Base-by-base conservation (phyloP, 345 rosid genomes). In the Viola odorata region DNA sequence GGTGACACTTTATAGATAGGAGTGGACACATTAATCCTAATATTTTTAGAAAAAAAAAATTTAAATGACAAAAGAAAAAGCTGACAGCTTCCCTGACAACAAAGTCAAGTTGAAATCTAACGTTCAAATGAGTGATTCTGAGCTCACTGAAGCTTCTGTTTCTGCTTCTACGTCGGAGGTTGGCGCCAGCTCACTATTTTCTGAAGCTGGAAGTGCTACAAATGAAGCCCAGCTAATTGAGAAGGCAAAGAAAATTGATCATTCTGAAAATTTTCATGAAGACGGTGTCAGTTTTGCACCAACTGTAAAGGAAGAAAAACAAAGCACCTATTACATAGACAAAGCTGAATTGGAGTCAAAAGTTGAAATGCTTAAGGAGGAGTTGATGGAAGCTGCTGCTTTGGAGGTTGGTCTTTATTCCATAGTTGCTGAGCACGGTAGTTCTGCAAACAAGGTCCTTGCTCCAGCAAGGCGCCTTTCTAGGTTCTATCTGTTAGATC, bases 381-480 rank as follows among this genome's bases (percentile, higher is more conserved):
- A 92, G 73, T 57, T 92, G 55, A 83, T 82, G 77, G 98, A 89
- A 83, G 82, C 96, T 66, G 98, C 96, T 7, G 91, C 81, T 62
- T 67, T 89, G 53, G 96, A 92, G 82, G 84, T 82, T 62, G 89
- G 91, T 56, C 80, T 92, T 66, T 92, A 89, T 76, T 87, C 96
- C 4, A 83, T 92, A 44, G 84, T 81, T 37, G 90, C 98, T 61
- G 98, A 92, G 72, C 98, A 92, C 62, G 91, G 96, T 36, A 84
- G 94, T 78, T 92, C 98, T 16, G 69, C 68, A 69, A 79, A 72
- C 58, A 89, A 92, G 78, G 86, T 89, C 63, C 89, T 87, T 65
- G 88, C 95, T 44, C 91, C 98, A 9, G 96, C 96, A 61, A 84
- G 96, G 62, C 91, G 96, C 48, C 94, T 92, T 45, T 76, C 88